Evolutionary conservation across 129 eudicot genomes (phyloP), one percentile per base, ranked within the genome.

Genomic region (Ambrosia artemisiifolia): DNA sequence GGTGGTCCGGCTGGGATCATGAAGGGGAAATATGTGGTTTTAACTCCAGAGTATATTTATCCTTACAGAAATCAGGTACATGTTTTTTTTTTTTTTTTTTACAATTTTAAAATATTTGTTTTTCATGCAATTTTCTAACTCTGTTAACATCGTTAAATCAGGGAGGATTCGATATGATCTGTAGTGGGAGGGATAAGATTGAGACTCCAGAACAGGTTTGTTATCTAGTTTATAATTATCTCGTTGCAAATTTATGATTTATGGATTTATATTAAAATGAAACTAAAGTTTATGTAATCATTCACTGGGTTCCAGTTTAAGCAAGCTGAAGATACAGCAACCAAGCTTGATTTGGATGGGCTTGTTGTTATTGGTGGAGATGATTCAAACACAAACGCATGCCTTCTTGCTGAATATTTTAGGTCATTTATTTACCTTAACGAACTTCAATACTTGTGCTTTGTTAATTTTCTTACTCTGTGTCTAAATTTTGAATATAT

Each of bases 301-400:
- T 7, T 32, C 40, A 46, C 30, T 54, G 75, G 43, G 20, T 84
- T 65, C 78, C 91, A 95, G 99, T 95, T 95, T 82, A 88, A 95
- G 83, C 99, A 95, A 90, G 99, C 99, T 68, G 96, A 82, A 86
- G 97, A 95, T 65, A 90, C 97, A 28, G 97, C 88, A 47, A 5
- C 72, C 50, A 95, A 83, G 83, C 97, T 95, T 71, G 99, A 95
- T 76, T 84, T 95, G 28, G 99, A 95, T 78, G 99, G 99, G 42
- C 92, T 95, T 83, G 96, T 95, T 62, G 97, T 95, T 49, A 95
- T 95, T 79, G 99, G 99, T 56, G 99, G 99, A 61, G 99, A 95
- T 60, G 99, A 95, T 83, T 95, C 99, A 67, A 95, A 95, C 80
- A 95, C 99, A 42, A 95, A 95, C 73, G 99, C 99, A 65, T 95